These are phyloP conservation scores for Pythium aquatile DNA, from an alignment of 352 stramenopile genomes.

Conservation along the genomic window DNA sequence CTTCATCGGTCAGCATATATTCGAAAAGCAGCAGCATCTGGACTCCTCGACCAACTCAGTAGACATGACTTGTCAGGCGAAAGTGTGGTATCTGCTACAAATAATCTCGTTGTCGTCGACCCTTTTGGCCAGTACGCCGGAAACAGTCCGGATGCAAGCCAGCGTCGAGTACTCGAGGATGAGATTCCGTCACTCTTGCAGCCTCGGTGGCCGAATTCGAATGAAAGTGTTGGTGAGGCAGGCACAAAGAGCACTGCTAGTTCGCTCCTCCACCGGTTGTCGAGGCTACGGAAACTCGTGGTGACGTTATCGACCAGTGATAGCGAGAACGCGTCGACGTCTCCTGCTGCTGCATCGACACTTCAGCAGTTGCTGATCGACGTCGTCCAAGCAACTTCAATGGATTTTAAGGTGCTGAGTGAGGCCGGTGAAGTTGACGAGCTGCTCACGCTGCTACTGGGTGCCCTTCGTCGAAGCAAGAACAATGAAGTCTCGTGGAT, in stretches of 20 bases:
- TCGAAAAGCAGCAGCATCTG: constrained; percentile 44
- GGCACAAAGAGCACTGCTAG: neutral
- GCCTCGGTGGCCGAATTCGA: neutral
- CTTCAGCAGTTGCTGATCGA: constrained; percentile 20
- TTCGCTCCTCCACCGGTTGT: neutral
- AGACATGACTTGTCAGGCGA: neutral
- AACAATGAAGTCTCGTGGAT: neutral
- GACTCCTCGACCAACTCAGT: constrained; percentile 25
- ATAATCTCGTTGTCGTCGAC: neutral
- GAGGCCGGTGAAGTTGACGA: constrained; percentile 37
- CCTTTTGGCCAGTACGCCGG: constrained; percentile 3
- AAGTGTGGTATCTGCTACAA: constrained; percentile 3
- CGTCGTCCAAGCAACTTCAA: constrained; percentile 10
- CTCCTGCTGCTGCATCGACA: constrained; percentile 6
- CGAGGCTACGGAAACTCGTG: constrained; percentile 12
- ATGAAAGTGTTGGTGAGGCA: too few relatives aligned
- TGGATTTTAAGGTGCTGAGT: constrained; percentile 36
- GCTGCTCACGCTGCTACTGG: constrained; percentile 24
- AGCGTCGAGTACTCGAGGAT: neutral
- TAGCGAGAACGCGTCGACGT: neutral
- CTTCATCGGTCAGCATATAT: constrained; percentile 51
- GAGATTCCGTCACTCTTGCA: neutral
- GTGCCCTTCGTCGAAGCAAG: neutral
- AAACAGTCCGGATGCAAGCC: neutral
- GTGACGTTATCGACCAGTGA: neutral